Evolutionary conservation across 163 green algal genomes (phyloP), one percentile per base, ranked within the genome.

Genomic region (Chlorella variabilis): DNA sequence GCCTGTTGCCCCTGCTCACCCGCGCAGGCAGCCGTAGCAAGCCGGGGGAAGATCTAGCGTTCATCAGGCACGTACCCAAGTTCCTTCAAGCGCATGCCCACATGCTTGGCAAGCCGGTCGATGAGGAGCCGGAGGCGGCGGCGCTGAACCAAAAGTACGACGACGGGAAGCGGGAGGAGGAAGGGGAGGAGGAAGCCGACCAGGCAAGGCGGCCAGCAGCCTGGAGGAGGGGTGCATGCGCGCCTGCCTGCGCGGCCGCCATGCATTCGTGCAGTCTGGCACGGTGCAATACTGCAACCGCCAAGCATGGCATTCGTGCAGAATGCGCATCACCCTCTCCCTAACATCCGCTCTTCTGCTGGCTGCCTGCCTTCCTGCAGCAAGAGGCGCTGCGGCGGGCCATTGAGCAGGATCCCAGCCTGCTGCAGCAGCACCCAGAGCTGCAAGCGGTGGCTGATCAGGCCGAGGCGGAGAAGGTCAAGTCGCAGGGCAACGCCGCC

Each of bases 401-500:
- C 27, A 87, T 97, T 54, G 92, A 91, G 62, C 89, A 97, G 33
- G 94, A 97, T 71, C 92, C 93, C 6, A 83, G 88, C 38, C 90
- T 97, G 33, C 85, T 87, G 23, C 66, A 79, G 20, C 71, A 89
- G 54, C 75, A 90, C 41, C 91, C 92, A 4, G 87, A 92, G 68
- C 88, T 97, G 34, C 84, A 88, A 20, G 82, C 81, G 0, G 75
- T 92, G 31, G 76, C 82, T 2, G 69, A 90, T 61, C 91, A 91
- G 84, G 88, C 89, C 33, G 17, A 42, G 34, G 74, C 34, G 1
- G 51, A 65, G 17, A 80, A 92, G 70, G 93, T 92, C 39, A 97
- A 97, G 89, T 91, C 92, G 51, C 63, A 78, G 33, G 94, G 94
- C 59, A 97, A 97, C 83, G 62, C 74, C n/a, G 88, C 93, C 6